Evolutionary conservation across 805 yeast species (phyloP).

Genomic region (Wickerhamiella parazyma): DNA sequence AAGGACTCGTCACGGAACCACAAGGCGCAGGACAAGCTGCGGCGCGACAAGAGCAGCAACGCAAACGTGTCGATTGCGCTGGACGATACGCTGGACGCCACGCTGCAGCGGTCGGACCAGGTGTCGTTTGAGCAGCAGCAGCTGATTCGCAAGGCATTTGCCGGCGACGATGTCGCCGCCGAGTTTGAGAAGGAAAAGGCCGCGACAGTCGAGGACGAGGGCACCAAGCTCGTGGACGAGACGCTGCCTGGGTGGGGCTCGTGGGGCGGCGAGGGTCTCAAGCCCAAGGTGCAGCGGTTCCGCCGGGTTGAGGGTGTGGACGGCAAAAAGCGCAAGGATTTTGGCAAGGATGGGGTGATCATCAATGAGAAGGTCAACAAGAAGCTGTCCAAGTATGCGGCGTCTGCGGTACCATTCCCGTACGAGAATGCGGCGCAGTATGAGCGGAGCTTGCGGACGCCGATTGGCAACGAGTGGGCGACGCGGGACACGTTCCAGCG

Average conservation of each 20-base stretch:
- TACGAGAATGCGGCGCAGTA: slow-evolving; percentile 88
- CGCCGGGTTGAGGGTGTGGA: slow-evolving; percentile 69
- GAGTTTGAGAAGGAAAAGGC: slow-evolving; percentile 72
- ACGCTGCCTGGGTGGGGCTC: slow-evolving; percentile 97
- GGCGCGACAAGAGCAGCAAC: slow-evolving; percentile 27
- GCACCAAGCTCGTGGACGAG: slow-evolving; percentile 70
- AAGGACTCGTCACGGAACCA: slow-evolving; percentile 24
- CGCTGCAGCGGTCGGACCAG: slow-evolving; percentile 20
- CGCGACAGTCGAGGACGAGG: slow-evolving; percentile 57
- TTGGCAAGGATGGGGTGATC: slow-evolving; percentile 63
- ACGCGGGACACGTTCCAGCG: slow-evolving; percentile 76
- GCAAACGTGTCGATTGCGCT: slow-evolving; percentile 14
- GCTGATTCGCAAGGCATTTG: slow-evolving; percentile 81
- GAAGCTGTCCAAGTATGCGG: slow-evolving; percentile 72
- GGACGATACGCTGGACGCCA: slow-evolving; percentile 16
- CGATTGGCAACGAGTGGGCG: slow-evolving; percentile 96
- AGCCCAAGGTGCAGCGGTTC: slow-evolving; percentile 43
- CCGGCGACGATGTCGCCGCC: slow-evolving; percentile 85
- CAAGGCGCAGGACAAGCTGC: slow-evolving; percentile 14
- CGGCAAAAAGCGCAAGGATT: slow-evolving; percentile 63
- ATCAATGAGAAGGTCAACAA: slow-evolving; percentile 80
- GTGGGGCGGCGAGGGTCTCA: slow-evolving; percentile 68
- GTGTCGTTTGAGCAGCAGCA: slow-evolving; percentile 31
- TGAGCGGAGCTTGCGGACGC: slow-evolving; percentile 85
- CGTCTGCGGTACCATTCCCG: slow-evolving; percentile 88